These are phyloP conservation scores for Murraya koenigii DNA, from an alignment of 345 rosid species.

Conservation along the genomic window DNA sequence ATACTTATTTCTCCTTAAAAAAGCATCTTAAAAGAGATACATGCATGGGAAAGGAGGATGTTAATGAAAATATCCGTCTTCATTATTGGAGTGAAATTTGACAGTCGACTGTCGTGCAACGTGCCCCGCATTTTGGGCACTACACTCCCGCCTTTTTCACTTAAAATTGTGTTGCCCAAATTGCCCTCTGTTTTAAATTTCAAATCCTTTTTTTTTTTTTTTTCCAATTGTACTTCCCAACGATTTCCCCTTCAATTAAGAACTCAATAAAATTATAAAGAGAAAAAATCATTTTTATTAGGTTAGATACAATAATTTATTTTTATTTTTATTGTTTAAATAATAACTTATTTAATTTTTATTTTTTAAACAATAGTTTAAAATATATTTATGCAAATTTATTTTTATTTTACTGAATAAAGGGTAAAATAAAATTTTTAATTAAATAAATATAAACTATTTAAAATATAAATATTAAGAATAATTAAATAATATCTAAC, in stretches of 20 bases:
- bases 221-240: not conserved
- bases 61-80: not conserved
- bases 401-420: too few species aligned
- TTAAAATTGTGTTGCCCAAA: not conserved
- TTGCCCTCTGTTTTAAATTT: constrained; percentile 12
- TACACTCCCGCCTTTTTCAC: not conserved
- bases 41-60: not conserved
- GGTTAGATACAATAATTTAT: too few species aligned
- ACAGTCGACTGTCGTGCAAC: not conserved
- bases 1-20: not conserved
- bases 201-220: not conserved
- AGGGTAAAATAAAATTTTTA: too few species aligned
- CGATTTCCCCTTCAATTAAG: not conserved
- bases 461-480: too few species aligned
- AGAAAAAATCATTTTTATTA: too few species aligned
- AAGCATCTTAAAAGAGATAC: not conserved
- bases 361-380: too few species aligned
- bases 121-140: not conserved
- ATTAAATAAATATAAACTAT: too few species aligned
- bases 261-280: too few species aligned
- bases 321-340: too few species aligned
- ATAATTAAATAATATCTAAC: too few species aligned
- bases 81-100: not conserved
- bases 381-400: too few species aligned
- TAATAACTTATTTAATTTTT: too few species aligned